These are phyloP conservation scores for Pleurotus citrinopileatus DNA, from an alignment of 768 basidiomycete genomes.

Conservation along the genomic window DNA sequence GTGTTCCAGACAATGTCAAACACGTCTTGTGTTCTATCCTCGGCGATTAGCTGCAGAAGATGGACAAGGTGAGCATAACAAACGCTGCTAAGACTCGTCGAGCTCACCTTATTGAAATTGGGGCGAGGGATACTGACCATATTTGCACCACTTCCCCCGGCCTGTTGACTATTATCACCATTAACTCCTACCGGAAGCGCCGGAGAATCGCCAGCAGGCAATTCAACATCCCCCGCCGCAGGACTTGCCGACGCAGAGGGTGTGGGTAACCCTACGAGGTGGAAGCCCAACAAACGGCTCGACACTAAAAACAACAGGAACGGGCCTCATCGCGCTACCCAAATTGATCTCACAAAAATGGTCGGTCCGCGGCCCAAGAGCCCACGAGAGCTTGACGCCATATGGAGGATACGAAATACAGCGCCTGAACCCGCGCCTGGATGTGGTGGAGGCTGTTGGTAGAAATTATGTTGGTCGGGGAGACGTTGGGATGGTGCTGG, in stretches of 20 bases:
- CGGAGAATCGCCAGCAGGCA: too few relatives aligned
- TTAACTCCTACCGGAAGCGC: too few relatives aligned
- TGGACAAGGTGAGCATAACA: too few relatives aligned
- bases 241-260: background rate
- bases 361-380: conserved; percentile 38
- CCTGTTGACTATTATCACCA: too few relatives aligned
- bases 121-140: conserved; percentile 44
- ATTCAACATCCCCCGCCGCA: too few relatives aligned
- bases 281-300: conserved; percentile 38
- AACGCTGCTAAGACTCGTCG: too few relatives aligned
- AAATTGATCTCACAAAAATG: conserved; percentile 61
- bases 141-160: background rate
- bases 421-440: background rate
- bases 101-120: conserved; percentile 66
- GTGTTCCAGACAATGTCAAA: too few relatives aligned
- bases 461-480: conserved; percentile 6
- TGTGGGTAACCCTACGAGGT: too few relatives aligned
- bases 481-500: background rate
- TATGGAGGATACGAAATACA: background rate
- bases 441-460: conserved; percentile 20
- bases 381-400: background rate
- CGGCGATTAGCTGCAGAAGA: too few relatives aligned
- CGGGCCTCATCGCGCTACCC: conserved; percentile 45
- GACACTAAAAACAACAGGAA: conserved; percentile 57
- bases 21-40: too few relatives aligned